Conservation (phyloP, 2,329 filamentous ascomycete genomes). For the Ophiostoma triangulosporum region DNA sequence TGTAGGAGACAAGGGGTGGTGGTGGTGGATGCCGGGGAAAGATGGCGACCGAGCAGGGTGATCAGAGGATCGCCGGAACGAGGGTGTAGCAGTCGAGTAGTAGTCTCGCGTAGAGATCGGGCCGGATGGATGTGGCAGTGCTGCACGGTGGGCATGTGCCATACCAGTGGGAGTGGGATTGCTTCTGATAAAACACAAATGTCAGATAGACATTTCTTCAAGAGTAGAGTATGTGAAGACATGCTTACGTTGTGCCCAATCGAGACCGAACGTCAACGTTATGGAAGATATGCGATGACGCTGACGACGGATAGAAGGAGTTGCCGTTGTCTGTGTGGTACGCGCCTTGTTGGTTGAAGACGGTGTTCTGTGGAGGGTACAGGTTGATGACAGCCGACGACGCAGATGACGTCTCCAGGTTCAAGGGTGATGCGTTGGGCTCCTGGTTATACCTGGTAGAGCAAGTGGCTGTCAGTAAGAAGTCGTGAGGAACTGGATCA, state of each 20-base stretch:
- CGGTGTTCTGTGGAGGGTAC: constrained; percentile 32
- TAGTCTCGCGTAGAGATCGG: constrained; percentile 39
- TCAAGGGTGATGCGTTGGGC: constrained; percentile 36
- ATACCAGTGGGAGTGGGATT: constrained; percentile 40
- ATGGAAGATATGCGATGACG: constrained; percentile 30
- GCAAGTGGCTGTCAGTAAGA: constrained; percentile 10
- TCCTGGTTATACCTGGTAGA: constrained; percentile 40
- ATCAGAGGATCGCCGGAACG: constrained; percentile 33
- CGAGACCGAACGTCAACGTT: constrained; percentile 21
- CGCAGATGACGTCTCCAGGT: constrained; percentile 38
- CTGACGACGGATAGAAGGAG: constrained; percentile 32
- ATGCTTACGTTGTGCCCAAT: not conserved
- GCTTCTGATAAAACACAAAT: constrained; percentile 21
- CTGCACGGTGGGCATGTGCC: constrained; percentile 42
- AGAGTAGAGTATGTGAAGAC: not conserved
- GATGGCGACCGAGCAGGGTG: constrained; percentile 38
- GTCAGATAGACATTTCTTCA: constrained; percentile 9
- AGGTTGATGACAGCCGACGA: constrained; percentile 36
- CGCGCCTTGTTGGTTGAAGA: constrained; percentile 31
- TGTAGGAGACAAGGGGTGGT: constrained; percentile 40
- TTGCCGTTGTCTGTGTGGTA: constrained; percentile 36
- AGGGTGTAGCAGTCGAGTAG: constrained; percentile 37
- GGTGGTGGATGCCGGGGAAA: constrained; percentile 33
- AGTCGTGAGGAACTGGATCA: constrained; percentile 14
- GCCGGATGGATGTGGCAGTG: constrained; percentile 36